These are phyloP conservation scores for Pyracantha coccinea DNA, from an alignment of 331 rosid species.

Conservation along the genomic window DNA sequence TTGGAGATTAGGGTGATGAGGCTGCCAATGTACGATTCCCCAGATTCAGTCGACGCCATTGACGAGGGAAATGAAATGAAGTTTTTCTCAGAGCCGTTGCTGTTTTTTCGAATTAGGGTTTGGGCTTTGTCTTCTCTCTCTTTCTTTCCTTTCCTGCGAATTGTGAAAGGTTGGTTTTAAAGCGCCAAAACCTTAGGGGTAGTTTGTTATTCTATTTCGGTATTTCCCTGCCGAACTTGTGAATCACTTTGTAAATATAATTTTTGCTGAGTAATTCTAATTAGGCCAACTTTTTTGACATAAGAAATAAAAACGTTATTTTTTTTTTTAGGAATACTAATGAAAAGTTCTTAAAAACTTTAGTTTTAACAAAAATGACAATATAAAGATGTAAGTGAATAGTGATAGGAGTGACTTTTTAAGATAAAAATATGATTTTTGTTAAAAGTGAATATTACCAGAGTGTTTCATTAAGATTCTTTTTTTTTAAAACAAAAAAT, in stretches of 20 bases:
- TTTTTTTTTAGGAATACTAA: no score
- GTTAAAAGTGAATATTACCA: no score
- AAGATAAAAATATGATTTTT: no score
- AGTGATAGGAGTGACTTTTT: fast-evolving
- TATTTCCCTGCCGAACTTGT: neutral
- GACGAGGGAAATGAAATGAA: neutral
- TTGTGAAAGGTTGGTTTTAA: no score
- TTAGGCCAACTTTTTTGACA: no score
- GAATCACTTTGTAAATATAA: neutral
- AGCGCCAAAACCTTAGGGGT: neutral
- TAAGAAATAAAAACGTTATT: no score
- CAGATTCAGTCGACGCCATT: slow-evolving; percentile 40
- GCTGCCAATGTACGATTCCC: slow-evolving; percentile 50
- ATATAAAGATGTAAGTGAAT: no score
- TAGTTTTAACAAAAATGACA: no score
- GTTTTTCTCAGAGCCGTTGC: slow-evolving; percentile 1
- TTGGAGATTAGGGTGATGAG: slow-evolving; percentile 58
- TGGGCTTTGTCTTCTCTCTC: neutral
- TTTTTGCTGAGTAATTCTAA: no score
- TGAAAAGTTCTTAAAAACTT: fast-evolving
- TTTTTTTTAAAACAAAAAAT: no score
- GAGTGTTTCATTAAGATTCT: no score
- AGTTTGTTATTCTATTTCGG: neutral
- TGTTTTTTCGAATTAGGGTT: neutral
- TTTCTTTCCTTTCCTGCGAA: neutral